Evolutionary conservation across 208 protist species (phyloP).

Genomic region (Leishmania tarentolae): DNA sequence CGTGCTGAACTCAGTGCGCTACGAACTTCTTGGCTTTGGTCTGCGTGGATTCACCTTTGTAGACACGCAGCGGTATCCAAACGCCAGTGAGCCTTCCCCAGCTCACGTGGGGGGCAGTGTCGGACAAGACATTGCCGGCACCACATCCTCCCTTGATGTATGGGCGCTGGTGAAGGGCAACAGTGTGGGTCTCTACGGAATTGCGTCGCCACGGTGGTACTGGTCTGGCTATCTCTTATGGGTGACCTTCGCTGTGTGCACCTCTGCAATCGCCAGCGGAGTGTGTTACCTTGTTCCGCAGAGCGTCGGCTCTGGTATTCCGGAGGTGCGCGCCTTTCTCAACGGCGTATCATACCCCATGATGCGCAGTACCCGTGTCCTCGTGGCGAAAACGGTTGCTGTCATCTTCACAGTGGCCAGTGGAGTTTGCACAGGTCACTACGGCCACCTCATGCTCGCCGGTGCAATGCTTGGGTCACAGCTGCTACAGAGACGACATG

Average conservation of each 20-base stretch:
- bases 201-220: constrained; percentile 28
- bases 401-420: constrained; percentile 46
- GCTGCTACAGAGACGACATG: constrained; percentile 38
- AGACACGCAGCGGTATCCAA: constrained; percentile 25
- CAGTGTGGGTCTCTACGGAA: constrained; percentile 33
- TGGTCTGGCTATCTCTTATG: constrained; percentile 35
- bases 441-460: constrained; percentile 45
- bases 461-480: constrained; percentile 64
- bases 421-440: constrained; percentile 52
- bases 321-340: constrained; percentile 55
- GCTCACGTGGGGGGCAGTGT: not conserved
- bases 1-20: constrained; percentile 46
- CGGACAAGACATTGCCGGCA: not conserved
- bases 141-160: constrained; percentile 15
- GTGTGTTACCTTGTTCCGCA: constrained; percentile 46
- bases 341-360: constrained; percentile 60
- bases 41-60: constrained; percentile 42
- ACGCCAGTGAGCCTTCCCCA: not conserved
- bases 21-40: constrained; percentile 52
- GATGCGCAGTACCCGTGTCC: constrained; percentile 37
- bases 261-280: constrained; percentile 36
- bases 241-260: constrained; percentile 35
- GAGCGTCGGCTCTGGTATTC: constrained; percentile 42
- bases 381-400: constrained; percentile 43
- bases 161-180: constrained; percentile 34